Evolutionary conservation across 768 basidiomycete genomes (phyloP).

Genomic region (Russula compacta): DNA sequence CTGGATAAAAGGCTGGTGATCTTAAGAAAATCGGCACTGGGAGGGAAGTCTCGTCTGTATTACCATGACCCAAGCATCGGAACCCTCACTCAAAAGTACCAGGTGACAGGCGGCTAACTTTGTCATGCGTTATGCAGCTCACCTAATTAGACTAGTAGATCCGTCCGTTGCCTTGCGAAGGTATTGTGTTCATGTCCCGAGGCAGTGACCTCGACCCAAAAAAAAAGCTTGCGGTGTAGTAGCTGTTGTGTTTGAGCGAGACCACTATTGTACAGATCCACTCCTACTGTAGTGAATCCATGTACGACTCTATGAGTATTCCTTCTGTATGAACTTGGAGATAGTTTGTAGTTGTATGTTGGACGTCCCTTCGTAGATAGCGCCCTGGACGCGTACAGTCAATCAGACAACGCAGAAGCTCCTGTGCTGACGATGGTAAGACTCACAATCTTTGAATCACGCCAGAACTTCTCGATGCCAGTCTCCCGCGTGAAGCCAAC

Average conservation of each 20-base stretch:
- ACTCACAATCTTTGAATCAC: conserved; percentile 91
- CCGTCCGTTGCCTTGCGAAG: too few species aligned
- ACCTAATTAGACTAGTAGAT: too few species aligned
- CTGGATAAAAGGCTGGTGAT: too few species aligned
- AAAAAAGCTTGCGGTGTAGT: neutral
- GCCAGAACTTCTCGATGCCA: conserved; percentile 93
- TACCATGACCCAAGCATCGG: too few species aligned
- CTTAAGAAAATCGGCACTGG: too few species aligned
- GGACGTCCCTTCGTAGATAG: conserved; percentile 92
- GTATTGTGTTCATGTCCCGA: too few species aligned
- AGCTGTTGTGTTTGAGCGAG: neutral
- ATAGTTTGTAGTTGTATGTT: conserved; percentile 98
- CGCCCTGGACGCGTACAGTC: conserved; percentile 42
- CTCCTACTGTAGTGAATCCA: neutral
- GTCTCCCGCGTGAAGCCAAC: conserved; percentile 90
- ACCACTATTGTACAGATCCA: neutral
- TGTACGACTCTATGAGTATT: conserved; percentile 47
- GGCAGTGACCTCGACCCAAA: too few species aligned
- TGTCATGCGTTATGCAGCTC: too few species aligned
- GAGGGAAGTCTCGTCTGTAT: too few species aligned
- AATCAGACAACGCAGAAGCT: neutral
- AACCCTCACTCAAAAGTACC: too few species aligned
- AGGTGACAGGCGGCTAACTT: too few species aligned
- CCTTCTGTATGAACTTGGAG: conserved; percentile 81
- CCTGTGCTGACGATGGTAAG: neutral